These are phyloP conservation scores for Cercospora beticola DNA, from an alignment of 2,329 filamentous ascomycete species.

Conservation along the genomic window DNA sequence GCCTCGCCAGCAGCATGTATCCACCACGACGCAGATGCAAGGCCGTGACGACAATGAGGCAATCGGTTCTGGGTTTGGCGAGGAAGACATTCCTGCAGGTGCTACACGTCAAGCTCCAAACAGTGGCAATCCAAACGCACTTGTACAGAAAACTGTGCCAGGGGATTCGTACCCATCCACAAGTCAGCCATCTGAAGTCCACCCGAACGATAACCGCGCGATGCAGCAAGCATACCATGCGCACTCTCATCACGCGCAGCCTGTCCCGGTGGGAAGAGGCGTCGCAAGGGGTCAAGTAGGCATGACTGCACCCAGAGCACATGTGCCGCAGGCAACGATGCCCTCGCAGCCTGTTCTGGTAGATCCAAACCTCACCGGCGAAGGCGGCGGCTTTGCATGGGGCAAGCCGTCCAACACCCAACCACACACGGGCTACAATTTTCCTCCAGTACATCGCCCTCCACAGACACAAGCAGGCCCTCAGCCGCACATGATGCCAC, in stretches of 20 bases:
- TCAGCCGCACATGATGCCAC: not conserved
- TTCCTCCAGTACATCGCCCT: not conserved
- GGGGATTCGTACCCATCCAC: conserved; percentile 24
- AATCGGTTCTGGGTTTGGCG: no score
- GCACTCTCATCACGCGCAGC: not conserved
- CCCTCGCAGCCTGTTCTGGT: no score
- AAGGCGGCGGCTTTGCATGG: not conserved
- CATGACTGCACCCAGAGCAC: not conserved
- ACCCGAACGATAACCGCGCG: not conserved
- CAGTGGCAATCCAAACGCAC: not conserved
- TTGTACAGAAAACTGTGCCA: not conserved
- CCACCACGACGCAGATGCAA: not conserved
- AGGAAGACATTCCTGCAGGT: no score
- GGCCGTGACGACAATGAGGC: not conserved
- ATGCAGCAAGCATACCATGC: not conserved
- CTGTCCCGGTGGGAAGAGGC: not conserved
- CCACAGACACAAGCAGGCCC: not conserved
- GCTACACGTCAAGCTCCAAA: not conserved
- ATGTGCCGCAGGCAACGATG: not conserved
- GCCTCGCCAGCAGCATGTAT: not conserved
- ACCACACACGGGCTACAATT: not conserved
- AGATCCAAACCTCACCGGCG: no score
- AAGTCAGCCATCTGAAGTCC: conserved; percentile 20
- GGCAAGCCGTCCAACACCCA: not conserved
- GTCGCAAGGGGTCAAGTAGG: not conserved